A percentile compares a stretch with the other conserved stretches of the same genome.
phyloP scores from a whole-genome alignment of 192 early-diverging fungal species.

The Coemansia sp. region DNA sequence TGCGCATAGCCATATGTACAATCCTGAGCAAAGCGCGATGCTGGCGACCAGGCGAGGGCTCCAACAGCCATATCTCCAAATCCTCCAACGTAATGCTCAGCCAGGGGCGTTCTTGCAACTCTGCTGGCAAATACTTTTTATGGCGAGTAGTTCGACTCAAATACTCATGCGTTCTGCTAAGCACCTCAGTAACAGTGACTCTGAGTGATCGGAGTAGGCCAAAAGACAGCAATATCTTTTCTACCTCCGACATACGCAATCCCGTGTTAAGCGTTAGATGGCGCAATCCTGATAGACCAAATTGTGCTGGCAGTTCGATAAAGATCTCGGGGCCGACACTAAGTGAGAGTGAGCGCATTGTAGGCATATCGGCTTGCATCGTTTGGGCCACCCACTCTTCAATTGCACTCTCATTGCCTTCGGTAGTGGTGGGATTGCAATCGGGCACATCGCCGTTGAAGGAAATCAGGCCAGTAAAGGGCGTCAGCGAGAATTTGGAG shows the following conservation, averaged over 20 bases:
- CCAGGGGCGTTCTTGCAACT: neutral
- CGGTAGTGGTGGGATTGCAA: neutral
- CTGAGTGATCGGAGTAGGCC: constrained; percentile 13
- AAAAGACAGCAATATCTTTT: constrained; percentile 24
- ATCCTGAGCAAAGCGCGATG: constrained; percentile 30
- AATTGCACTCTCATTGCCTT: neutral
- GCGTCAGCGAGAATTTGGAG: constrained; percentile 10
- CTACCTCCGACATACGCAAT: constrained; percentile 26
- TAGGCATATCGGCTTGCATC: neutral
- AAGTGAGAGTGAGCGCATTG: constrained; percentile 17
- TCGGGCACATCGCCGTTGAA: constrained; percentile 16
- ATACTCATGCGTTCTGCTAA: constrained; percentile 34
- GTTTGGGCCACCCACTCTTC: constrained; percentile 18
- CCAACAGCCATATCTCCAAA: constrained; percentile 10
- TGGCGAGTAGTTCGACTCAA: constrained; percentile 27
- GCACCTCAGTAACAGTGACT: constrained; percentile 21
- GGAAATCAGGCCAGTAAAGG: constrained; percentile 11
- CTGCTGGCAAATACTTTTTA: constrained; percentile 13
- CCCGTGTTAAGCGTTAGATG: constrained; percentile 20
- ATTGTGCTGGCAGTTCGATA: constrained; percentile 18
- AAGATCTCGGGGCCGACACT: neutral
- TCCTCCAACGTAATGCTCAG: constrained; percentile 22
- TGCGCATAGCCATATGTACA: constrained; percentile 19
- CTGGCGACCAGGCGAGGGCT: neutral
- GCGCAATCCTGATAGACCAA: constrained; percentile 5